Base-by-base conservation (phyloP, 1,284 basidiomycete species). In the Cryptococcus sp. region DNA sequence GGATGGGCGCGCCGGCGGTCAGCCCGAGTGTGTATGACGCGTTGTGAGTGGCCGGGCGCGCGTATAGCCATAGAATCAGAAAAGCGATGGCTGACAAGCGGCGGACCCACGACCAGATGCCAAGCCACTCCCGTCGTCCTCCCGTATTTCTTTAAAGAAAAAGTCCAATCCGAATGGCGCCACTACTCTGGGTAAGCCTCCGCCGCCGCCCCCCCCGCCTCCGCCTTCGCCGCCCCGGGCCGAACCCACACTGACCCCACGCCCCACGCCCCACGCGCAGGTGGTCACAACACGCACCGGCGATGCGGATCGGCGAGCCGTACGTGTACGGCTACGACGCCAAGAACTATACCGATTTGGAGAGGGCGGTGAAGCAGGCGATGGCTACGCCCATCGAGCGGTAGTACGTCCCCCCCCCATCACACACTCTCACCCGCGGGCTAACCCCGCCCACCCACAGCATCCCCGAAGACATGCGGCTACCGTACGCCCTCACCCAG, bases 111-210 rank as follows among this genome's bases (percentile, higher is more conserved):
- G n/a, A n/a, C n/a, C 39, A 73, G 69, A 42, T 75, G 72, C 53
- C 71, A 71, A 60, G 76, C 70, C 13, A 73, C 70, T 4, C 76
- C 76, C 0, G 69, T 73, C 21, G 66, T 77, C 15, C 50, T 77
- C 18, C 74, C 76, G 2, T 69, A 69, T 58, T 67, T 66, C 40
- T 39, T 47, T 1, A 45, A 65, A 16, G 53, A 66, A 12, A 51
- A 60, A 5, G 50, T 52, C 3, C 55, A 59, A 38, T 57, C 60
- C 11, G 71, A 71, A 11, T 75, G 72, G 72, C 55, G 64, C 20
- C 39, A 66, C 0, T 75, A 68, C 52, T 39, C 50, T 4, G 54
- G 60, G 67, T 68, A 28, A 66, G 67, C 50, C 15, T 18, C 43
- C 21, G 20, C n/a, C 12, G 35, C n/a, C n/a, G n/a, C n/a, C n/a